A percentile compares a stretch with the other conserved stretches of the same genome.
These are phyloP conservation scores for Daucus carota DNA, from an alignment of 129 eudicot genomes.

Conservation along the genomic window DNA sequence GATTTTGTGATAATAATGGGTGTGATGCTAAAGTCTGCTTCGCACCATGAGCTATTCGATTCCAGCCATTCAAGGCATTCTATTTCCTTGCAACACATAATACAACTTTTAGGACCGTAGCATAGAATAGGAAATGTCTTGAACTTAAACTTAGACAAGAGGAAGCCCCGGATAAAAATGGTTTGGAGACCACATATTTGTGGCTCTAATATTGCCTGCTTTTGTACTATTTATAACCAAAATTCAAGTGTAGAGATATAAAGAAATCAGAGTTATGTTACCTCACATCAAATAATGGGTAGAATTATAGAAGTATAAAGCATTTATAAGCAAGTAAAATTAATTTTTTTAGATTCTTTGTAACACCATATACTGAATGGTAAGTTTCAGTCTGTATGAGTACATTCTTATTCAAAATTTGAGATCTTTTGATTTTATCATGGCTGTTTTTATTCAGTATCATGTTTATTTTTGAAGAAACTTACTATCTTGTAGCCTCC, in stretches of 20 bases:
- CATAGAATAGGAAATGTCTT: neutral
- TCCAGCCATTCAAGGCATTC: conserved; percentile 71
- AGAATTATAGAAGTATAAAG: too few species aligned
- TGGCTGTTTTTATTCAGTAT: neutral
- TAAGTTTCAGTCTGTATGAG: too few species aligned
- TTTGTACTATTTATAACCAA: neutral
- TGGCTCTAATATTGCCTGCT: neutral
- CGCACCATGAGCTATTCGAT: conserved; percentile 47
- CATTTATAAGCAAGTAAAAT: too few species aligned
- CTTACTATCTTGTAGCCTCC: neutral
- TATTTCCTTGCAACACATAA: conserved; percentile 14
- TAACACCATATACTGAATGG: too few species aligned
- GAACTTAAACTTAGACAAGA: neutral
- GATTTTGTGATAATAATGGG: conserved; percentile 47
- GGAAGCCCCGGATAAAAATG: neutral
- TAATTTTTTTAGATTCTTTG: too few species aligned
- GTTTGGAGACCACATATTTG: neutral
- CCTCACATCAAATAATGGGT: too few species aligned
- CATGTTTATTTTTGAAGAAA: neutral
- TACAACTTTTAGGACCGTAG: neutral
- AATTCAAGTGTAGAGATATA: neutral
- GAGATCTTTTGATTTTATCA: neutral
- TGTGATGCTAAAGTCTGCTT: conserved; percentile 52
- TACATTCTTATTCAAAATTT: too few species aligned
- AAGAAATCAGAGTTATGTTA: too few species aligned